A percentile compares a stretch with the other conserved stretches of the same genome.
These are phyloP conservation scores for Phalaenopsis hybrid DNA, from an alignment of 116 monocot genomes.

Conservation along the genomic window DNA sequence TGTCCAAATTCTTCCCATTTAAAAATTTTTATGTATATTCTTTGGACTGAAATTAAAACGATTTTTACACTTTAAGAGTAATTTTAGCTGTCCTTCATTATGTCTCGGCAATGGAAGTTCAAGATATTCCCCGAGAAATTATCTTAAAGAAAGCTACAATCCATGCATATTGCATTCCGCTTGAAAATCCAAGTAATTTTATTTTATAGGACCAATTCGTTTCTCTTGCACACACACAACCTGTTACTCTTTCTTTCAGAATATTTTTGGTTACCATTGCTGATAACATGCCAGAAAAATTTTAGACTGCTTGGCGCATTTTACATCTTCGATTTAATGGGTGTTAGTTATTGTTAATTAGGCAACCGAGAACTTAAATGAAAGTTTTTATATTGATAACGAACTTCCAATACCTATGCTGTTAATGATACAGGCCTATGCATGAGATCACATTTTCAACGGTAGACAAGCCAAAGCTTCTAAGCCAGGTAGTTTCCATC, in stretches of 20 bases:
- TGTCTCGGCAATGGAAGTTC: background rate
- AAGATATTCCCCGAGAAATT: background rate
- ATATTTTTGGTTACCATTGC: background rate
- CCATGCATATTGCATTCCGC: background rate
- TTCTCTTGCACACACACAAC: background rate
- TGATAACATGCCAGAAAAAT: background rate
- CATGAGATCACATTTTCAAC: constrained; percentile 79
- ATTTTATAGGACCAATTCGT: background rate
- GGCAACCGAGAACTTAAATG: background rate
- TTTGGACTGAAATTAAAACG: background rate
- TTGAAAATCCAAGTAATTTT: background rate
- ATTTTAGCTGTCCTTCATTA: background rate
- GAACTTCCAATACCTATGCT: background rate
- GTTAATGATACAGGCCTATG: constrained; percentile 40
- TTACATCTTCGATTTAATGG: background rate
- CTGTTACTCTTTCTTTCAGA: background rate
- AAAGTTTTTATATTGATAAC: background rate
- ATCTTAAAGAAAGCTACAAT: background rate
- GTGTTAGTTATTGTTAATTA: background rate
- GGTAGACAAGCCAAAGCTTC: constrained; percentile 75
- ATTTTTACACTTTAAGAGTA: background rate
- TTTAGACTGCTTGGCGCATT: background rate
- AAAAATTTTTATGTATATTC: too few species aligned
- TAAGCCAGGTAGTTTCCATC: constrained; percentile 47
- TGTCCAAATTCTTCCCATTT: too few species aligned